Conservation (phyloP, 345 rosid species). For the Pseudoturritis turrita region DNA sequence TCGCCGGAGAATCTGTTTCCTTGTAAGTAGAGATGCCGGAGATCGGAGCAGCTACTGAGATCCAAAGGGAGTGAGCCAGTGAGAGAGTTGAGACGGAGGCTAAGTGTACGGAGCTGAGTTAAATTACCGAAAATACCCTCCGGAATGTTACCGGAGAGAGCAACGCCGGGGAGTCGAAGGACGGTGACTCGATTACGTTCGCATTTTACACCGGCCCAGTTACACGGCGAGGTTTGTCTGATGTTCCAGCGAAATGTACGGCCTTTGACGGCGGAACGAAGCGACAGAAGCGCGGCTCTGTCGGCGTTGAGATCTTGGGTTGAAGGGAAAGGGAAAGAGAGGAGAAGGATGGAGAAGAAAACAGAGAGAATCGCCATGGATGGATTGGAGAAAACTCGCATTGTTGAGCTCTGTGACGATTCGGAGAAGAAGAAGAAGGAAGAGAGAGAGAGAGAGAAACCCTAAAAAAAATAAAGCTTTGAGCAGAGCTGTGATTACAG, state of each 20-base stretch:
- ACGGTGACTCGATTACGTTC: constrained; percentile 28
- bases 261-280: constrained; percentile 29
- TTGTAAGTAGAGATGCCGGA: constrained; percentile 70
- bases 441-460: neutral
- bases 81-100: constrained; percentile 75
- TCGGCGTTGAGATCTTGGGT: constrained; percentile 29
- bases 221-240: constrained; percentile 18
- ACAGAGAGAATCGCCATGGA: constrained; percentile 27
- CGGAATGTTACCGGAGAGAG: constrained; percentile 63
- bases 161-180: constrained; percentile 72
- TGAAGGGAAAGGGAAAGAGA: constrained; percentile 24
- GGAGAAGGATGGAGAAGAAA: constrained; percentile 9
- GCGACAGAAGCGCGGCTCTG: constrained; percentile 30
- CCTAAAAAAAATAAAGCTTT: neutral
- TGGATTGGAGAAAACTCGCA: neutral
- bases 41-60: constrained; percentile 42
- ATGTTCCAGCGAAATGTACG: constrained; percentile 29
- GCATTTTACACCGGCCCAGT: constrained; percentile 34
- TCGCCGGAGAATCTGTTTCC: constrained; percentile 71
- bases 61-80: constrained; percentile 62
- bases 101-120: constrained; percentile 63
- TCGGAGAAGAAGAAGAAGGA: neutral
- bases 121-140: constrained; percentile 59
- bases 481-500: neutral
- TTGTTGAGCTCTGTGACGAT: no score